phyloP scores from a whole-genome alignment of 208 protist species.

The Willaertia magna region DNA sequence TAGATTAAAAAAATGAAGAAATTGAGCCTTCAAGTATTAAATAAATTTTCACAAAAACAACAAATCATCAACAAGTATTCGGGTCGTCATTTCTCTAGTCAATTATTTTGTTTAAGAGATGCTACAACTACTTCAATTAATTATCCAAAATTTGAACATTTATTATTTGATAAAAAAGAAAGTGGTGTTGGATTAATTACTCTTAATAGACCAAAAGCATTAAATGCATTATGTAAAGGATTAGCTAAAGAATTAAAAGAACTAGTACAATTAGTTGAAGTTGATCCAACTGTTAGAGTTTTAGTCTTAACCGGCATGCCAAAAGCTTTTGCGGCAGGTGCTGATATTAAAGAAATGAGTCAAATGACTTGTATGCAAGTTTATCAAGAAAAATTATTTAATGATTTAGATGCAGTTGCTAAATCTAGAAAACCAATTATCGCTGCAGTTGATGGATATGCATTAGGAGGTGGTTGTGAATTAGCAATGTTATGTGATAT shows the following conservation, averaged over 20 bases:
- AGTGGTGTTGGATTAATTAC: conserved; percentile 14
- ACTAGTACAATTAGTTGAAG: not conserved
- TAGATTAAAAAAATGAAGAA: no score
- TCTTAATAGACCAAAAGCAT: conserved; percentile 19
- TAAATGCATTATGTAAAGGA: conserved; percentile 16
- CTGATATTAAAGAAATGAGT: conserved; percentile 87
- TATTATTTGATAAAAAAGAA: conserved; percentile 12
- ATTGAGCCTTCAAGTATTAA: no score
- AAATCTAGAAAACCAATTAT: conserved; percentile 55
- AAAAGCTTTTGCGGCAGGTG: conserved; percentile 84
- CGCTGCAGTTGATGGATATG: conserved; percentile 62
- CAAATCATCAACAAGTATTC: no score
- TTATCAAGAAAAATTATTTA: conserved; percentile 54
- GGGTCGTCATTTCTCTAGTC: no score
- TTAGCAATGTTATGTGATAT: conserved; percentile 50
- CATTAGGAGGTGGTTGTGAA: conserved; percentile 59
- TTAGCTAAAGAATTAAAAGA: not conserved
- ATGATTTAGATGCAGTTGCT: conserved; percentile 40
- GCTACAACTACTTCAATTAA: not conserved
- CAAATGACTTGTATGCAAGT: conserved; percentile 51
- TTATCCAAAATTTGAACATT: conserved; percentile 8
- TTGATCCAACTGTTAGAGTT: conserved; percentile 34
- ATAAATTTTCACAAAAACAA: no score
- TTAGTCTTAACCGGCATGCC: conserved; percentile 78
- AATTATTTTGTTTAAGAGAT: no score